A percentile compares a stretch with the other conserved stretches of the same genome.
Conservation (phyloP, 192 early-diverging fungal species). For the Mortierella hygrophila region DNA sequence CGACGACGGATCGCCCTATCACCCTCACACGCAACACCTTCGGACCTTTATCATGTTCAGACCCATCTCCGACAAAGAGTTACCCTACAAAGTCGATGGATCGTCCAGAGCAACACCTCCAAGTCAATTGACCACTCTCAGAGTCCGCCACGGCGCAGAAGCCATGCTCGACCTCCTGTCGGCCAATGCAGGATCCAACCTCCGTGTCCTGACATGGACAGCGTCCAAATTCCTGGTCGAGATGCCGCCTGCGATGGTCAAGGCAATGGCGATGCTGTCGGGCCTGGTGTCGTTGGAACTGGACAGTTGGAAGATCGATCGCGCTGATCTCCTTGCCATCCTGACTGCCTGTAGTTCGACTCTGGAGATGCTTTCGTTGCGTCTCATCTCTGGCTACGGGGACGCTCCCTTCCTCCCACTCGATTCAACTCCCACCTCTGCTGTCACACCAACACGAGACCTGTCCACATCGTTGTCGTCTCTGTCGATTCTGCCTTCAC, state of each 20-base stretch:
- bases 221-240: not conserved
- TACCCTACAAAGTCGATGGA: not conserved
- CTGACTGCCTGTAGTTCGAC: not conserved
- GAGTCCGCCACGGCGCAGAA: not conserved
- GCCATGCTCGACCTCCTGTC: not conserved
- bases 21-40: not conserved
- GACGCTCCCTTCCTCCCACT: not conserved
- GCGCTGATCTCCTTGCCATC: not conserved
- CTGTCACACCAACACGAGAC: not conserved
- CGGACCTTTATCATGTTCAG: not conserved
- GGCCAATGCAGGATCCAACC: conserved; percentile 2
- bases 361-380: conserved; percentile 1
- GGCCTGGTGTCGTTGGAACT: conserved; percentile 3
- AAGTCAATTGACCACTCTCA: not conserved
- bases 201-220: not conserved
- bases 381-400: conserved; percentile 12
- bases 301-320: conserved; percentile 6
- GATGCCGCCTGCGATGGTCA: not conserved
- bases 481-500: no score
- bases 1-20: not conserved
- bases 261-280: conserved; percentile 12
- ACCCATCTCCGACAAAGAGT: not conserved
- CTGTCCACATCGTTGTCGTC: no score
- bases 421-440: not conserved
- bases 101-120: not conserved